Conservation (phyloP, 1,139 yeast species). For the Kodamaea fungicola region DNA sequence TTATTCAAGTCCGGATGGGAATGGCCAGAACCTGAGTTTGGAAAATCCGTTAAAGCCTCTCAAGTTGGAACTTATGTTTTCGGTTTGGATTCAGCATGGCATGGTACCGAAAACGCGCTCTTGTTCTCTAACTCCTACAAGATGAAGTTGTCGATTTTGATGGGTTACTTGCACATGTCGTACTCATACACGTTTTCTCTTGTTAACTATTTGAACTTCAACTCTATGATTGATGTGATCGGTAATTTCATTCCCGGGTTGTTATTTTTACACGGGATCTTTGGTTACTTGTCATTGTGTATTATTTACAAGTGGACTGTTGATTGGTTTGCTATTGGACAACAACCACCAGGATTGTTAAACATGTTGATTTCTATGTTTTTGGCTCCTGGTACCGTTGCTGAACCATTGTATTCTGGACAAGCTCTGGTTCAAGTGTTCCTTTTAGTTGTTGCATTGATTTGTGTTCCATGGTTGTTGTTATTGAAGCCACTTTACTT, state of each 20-base stretch:
- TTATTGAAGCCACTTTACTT: conserved; percentile 59
- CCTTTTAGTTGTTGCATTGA: conserved; percentile 55
- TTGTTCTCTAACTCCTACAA: conserved; percentile 75
- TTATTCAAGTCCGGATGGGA: conserved; percentile 71
- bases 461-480: conserved; percentile 76
- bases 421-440: conserved; percentile 62
- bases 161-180: conserved; percentile 79
- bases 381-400: conserved; percentile 70
- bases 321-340: conserved; percentile 65
- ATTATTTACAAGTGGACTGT: conserved; percentile 78
- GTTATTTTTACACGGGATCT: conserved; percentile 78
- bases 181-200: conserved; percentile 69
- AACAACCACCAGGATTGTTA: conserved; percentile 76
- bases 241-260: conserved; percentile 81
- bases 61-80: conserved; percentile 58
- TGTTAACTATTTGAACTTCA: conserved; percentile 57
- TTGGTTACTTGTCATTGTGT: conserved; percentile 70
- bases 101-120: conserved; percentile 73
- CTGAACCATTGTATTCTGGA: conserved; percentile 60
- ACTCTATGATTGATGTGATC: conserved; percentile 60
- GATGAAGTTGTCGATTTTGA: conserved; percentile 75
- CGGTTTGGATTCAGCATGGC: conserved; percentile 80
- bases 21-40: conserved; percentile 61
- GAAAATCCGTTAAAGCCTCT: conserved; percentile 55
- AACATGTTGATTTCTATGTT: conserved; percentile 84